phyloP scores from a whole-genome alignment of 352 stramenopile genomes.

The Heterotrichella gracilis region DNA sequence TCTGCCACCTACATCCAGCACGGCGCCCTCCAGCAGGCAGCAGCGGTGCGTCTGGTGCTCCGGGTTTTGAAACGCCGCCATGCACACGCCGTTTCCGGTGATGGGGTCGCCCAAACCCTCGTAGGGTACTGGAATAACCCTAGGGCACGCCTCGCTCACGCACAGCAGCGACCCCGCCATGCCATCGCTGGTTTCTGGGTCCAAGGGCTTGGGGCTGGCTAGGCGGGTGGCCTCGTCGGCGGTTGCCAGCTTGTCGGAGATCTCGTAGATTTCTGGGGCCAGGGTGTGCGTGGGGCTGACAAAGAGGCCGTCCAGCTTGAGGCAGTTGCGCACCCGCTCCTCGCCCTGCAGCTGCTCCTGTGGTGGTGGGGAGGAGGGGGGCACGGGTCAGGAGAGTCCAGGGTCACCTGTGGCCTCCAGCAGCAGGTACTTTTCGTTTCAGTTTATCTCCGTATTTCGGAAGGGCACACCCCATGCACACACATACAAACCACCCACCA shows the following conservation, averaged over 20 bases:
- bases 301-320: slow-evolving; percentile 17
- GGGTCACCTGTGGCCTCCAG: too few species aligned
- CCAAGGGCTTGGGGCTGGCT: neutral
- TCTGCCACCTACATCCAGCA: too few species aligned
- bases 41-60: neutral
- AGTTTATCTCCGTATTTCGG: too few species aligned
- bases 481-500: too few species aligned
- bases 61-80: neutral
- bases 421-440: too few species aligned
- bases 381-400: too few species aligned
- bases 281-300: neutral
- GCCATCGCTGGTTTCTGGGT: neutral
- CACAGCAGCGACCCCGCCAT: neutral
- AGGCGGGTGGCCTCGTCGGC: neutral
- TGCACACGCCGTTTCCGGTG: neutral
- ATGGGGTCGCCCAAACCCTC: neutral
- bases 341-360: slow-evolving; percentile 19
- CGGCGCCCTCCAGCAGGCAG: neutral
- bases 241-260: neutral
- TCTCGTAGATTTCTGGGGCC: neutral
- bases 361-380: too few species aligned
- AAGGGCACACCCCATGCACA: too few species aligned
- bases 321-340: slow-evolving; percentile 19
- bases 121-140: neutral
- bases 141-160: neutral